Evolutionary conservation across 2,329 filamentous ascomycete genomes (phyloP).

Genomic region (Thermothelomyces thermophilus): DNA sequence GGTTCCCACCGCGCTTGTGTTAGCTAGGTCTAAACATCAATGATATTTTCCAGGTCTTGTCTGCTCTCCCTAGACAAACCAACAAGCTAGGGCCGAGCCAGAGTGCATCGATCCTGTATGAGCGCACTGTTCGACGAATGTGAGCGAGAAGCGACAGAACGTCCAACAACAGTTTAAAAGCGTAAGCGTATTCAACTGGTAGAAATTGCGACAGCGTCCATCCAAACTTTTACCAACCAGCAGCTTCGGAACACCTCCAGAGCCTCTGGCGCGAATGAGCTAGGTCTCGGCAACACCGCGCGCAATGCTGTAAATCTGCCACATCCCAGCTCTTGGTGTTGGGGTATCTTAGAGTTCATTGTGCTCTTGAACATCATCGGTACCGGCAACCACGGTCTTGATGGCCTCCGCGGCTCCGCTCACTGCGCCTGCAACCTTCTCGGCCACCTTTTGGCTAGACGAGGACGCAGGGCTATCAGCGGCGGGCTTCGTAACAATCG

Average conservation of each 20-base stretch:
- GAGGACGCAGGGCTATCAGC: conserved; percentile 26
- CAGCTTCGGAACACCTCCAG: neutral
- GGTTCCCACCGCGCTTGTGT: too few species aligned
- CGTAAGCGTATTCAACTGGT: neutral
- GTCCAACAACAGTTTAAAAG: too few species aligned
- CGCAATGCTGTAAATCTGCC: neutral
- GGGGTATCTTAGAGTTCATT: conserved; percentile 46
- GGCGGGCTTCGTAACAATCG: conserved; percentile 37
- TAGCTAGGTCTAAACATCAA: too few species aligned
- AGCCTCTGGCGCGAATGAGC: too few species aligned
- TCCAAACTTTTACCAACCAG: neutral
- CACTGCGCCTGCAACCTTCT: conserved; percentile 41
- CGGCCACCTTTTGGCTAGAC: conserved; percentile 33
- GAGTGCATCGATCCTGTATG: too few species aligned
- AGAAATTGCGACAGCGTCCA: neutral
- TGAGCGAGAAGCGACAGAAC: too few species aligned
- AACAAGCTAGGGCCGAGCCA: too few species aligned
- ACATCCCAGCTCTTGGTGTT: too few species aligned
- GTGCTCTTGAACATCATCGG: conserved; percentile 51
- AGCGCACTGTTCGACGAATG: too few species aligned
- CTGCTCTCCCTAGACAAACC: too few species aligned
- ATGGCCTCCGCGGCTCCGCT: conserved; percentile 45
- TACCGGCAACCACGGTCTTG: conserved; percentile 47
- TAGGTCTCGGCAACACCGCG: neutral
- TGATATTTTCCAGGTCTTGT: too few species aligned